phyloP scores from a whole-genome alignment of 2,329 filamentous ascomycete species.

The Fusarium siculi region DNA sequence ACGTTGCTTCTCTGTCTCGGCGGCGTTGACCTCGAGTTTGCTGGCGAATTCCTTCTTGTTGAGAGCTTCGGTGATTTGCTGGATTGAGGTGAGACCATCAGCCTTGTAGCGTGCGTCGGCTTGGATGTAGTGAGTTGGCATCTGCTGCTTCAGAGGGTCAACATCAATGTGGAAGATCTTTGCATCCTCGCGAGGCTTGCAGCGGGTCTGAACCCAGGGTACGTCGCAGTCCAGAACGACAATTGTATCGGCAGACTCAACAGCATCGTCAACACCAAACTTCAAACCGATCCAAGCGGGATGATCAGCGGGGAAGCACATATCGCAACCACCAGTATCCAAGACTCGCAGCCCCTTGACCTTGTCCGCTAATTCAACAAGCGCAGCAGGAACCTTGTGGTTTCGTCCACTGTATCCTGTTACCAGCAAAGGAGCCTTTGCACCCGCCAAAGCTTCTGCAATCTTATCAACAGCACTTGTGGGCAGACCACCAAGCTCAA shows the following conservation, averaged over 20 bases:
- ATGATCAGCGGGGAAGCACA: slow-evolving; percentile 82
- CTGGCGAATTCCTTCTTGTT: slow-evolving; percentile 56
- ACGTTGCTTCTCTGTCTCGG: slow-evolving; percentile 55
- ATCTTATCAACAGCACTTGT: slow-evolving; percentile 66
- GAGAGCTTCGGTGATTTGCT: slow-evolving; percentile 75
- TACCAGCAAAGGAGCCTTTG: slow-evolving; percentile 74
- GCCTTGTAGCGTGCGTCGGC: slow-evolving; percentile 74
- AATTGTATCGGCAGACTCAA: slow-evolving; percentile 84
- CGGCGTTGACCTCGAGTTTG: slow-evolving; percentile 47
- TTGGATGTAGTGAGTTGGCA: slow-evolving; percentile 78
- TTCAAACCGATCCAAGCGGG: slow-evolving; percentile 75
- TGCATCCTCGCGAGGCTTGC: slow-evolving; percentile 62
- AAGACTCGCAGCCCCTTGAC: slow-evolving; percentile 77
- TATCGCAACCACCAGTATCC: slow-evolving; percentile 81
- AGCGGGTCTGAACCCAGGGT: slow-evolving; percentile 88
- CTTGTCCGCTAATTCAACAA: slow-evolving; percentile 74
- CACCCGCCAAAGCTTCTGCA: slow-evolving; percentile 69
- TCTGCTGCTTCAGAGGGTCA: slow-evolving; percentile 75
- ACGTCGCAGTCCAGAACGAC: slow-evolving; percentile 90
- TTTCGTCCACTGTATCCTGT: slow-evolving; percentile 79
- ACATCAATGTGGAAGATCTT: slow-evolving; percentile 73
- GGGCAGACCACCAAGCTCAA: slow-evolving; percentile 72
- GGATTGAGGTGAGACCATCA: slow-evolving; percentile 71
- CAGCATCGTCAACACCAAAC: slow-evolving; percentile 78
- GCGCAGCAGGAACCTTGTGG: slow-evolving; percentile 66